These are phyloP conservation scores for Barnettozyma hawaiiensis DNA, from an alignment of 1,139 yeast genomes.

Conservation along the genomic window DNA sequence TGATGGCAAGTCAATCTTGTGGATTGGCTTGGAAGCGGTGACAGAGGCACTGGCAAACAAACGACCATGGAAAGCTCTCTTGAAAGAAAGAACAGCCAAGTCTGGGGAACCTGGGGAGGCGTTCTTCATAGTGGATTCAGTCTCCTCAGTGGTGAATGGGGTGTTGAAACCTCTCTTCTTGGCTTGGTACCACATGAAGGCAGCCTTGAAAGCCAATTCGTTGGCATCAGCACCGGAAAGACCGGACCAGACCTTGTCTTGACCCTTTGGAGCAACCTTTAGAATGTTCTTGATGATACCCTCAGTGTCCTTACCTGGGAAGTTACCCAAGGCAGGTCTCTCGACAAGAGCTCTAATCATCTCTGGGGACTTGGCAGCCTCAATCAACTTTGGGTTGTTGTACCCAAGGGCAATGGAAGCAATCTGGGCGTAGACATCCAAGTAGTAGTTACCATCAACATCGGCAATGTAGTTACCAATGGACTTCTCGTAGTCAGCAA, in stretches of 20 bases:
- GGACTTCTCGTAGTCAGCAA: constrained; percentile 60
- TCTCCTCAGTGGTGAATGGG: constrained; percentile 52
- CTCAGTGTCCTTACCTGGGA: constrained; percentile 54
- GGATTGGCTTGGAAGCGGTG: constrained; percentile 70
- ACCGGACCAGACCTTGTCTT: constrained; percentile 61
- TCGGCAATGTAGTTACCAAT: constrained; percentile 67
- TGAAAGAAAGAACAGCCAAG: constrained; percentile 61
- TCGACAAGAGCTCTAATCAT: constrained; percentile 65
- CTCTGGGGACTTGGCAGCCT: constrained; percentile 56
- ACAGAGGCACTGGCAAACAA: constrained; percentile 68
- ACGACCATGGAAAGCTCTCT: constrained; percentile 72
- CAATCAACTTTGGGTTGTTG: constrained; percentile 63
- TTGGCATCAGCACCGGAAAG: constrained; percentile 73
- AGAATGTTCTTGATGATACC: constrained; percentile 50
- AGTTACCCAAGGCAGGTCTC: constrained; percentile 73
- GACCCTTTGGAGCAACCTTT: constrained; percentile 67
- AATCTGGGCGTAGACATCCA: constrained; percentile 69
- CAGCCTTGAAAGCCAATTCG: constrained; percentile 74
- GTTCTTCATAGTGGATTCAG: constrained; percentile 59
- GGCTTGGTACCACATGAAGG: constrained; percentile 66
- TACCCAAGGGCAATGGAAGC: constrained; percentile 72
- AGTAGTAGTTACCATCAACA: constrained; percentile 58
- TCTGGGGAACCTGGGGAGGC: constrained; percentile 64
- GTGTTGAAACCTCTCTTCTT: constrained; percentile 49
- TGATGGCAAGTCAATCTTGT: constrained; percentile 70